Evolutionary conservation across 2,329 filamentous ascomycete genomes (phyloP).

Genomic region (Bimuria novae-zelandiae): DNA sequence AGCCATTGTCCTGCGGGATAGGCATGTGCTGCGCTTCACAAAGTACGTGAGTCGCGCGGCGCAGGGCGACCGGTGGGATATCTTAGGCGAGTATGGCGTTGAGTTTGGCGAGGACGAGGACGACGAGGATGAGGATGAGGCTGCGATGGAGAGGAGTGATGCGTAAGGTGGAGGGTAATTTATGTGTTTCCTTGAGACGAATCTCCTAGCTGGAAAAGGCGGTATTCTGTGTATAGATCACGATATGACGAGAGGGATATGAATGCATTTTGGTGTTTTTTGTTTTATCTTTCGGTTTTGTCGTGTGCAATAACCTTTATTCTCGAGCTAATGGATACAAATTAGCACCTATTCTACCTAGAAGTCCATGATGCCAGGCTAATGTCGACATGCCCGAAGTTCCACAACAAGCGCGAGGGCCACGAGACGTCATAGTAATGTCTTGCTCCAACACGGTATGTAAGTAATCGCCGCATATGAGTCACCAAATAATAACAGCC

Average conservation of each 20-base stretch:
- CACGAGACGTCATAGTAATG: too few species aligned
- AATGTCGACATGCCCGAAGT: too few species aligned
- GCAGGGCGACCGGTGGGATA: slow-evolving; percentile 89
- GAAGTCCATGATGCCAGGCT: too few species aligned
- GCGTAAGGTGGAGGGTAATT: neutral
- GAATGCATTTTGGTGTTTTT: slow-evolving; percentile 8
- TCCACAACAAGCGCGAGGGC: too few species aligned
- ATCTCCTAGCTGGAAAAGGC: neutral
- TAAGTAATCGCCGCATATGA: too few species aligned
- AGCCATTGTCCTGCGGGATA: slow-evolving; percentile 86
- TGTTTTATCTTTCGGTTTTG: too few species aligned
- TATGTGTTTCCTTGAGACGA: neutral
- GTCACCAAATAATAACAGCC: too few species aligned
- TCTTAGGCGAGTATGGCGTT: slow-evolving; percentile 78
- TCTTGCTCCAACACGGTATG: too few species aligned
- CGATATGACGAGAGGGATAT: neutral
- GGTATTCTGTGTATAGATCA: neutral
- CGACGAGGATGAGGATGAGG: slow-evolving; percentile 34
- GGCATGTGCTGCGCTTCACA: slow-evolving; percentile 86
- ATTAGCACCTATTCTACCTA: too few species aligned
- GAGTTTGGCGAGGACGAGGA: slow-evolving; percentile 58
- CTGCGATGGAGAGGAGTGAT: neutral
- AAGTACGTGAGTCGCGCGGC: slow-evolving; percentile 90
- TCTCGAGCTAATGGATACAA: too few species aligned
- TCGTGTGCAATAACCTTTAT: too few species aligned